A percentile compares a stretch with the other conserved stretches of the same genome.
phyloP scores from a whole-genome alignment of 495 filamentous ascomycete genomes.

The Stereocaulon alpinum region DNA sequence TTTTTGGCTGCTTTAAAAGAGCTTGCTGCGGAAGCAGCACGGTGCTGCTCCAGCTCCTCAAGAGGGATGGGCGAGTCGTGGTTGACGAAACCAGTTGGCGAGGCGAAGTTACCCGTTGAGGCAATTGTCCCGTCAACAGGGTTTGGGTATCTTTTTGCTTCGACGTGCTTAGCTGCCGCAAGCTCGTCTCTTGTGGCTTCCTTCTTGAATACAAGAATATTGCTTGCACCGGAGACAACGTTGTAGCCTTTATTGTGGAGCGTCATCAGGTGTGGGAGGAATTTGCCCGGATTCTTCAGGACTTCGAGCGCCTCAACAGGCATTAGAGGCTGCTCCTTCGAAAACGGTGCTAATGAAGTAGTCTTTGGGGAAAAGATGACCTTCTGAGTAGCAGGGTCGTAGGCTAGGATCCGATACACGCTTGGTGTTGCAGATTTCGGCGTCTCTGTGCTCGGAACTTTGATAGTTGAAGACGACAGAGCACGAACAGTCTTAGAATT shows the following conservation, averaged over 20 bases:
- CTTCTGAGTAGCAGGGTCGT: slow-evolving; percentile 52
- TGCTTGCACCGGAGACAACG: slow-evolving; percentile 56
- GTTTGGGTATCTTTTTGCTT: not conserved
- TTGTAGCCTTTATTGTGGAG: slow-evolving; percentile 62
- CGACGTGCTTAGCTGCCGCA: slow-evolving; percentile 14
- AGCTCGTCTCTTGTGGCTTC: slow-evolving; percentile 26
- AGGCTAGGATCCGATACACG: slow-evolving; percentile 62
- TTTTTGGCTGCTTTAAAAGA: not conserved
- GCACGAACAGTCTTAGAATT: not conserved
- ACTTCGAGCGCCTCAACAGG: slow-evolving; percentile 54
- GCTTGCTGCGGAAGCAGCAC: not conserved
- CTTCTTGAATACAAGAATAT: slow-evolving; percentile 67
- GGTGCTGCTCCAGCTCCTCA: not conserved
- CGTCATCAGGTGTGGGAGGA: slow-evolving; percentile 55
- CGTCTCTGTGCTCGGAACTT: not conserved
- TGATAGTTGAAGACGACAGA: not conserved
- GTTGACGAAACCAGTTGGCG: not conserved
- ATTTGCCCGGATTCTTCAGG: slow-evolving; percentile 60
- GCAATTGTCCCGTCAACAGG: not conserved
- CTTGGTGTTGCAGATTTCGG: not conserved
- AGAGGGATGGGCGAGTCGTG: not conserved
- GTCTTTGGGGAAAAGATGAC: slow-evolving; percentile 52
- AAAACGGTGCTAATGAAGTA: slow-evolving; percentile 39
- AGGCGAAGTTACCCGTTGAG: not conserved
- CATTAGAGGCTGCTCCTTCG: slow-evolving; percentile 32